A percentile compares a stretch with the other conserved stretches of the same genome.
phyloP scores from a whole-genome alignment of 805 yeast genomes.

The Saccharomycopsis sp. region DNA sequence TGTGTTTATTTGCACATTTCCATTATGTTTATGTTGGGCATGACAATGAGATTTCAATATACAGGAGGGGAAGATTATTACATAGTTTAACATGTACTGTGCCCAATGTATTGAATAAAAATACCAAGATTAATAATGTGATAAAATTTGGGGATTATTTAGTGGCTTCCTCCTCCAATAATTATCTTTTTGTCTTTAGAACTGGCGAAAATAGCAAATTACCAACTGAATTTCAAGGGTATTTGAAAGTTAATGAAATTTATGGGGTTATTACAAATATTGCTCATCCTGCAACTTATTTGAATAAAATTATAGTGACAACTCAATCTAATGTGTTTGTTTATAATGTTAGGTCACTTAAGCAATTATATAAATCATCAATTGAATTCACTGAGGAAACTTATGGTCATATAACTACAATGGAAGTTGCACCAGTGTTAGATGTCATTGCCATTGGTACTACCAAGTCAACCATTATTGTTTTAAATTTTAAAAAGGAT shows the following conservation, averaged over 20 bases:
- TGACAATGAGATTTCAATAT: constrained; percentile 67
- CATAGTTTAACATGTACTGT: constrained; percentile 28
- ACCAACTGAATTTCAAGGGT: constrained; percentile 63
- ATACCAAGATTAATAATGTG: constrained; percentile 38
- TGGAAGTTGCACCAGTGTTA: constrained; percentile 79
- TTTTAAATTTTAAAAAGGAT: constrained; percentile 66
- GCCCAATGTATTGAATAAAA: constrained; percentile 22
- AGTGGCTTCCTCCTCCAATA: constrained; percentile 42
- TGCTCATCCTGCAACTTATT: constrained; percentile 82
- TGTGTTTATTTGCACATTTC: constrained; percentile 68
- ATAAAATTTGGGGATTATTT: constrained; percentile 73
- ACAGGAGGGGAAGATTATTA: constrained; percentile 70
- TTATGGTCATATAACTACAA: constrained; percentile 52
- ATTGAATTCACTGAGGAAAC: constrained; percentile 35
- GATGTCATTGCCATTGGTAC: constrained; percentile 80
- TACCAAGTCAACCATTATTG: constrained; percentile 52
- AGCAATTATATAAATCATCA: constrained; percentile 50
- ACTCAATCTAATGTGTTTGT: constrained; percentile 57
- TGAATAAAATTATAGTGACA: constrained; percentile 84
- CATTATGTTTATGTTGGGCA: constrained; percentile 78
- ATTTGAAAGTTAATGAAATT: constrained; percentile 47
- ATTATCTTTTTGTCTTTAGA: constrained; percentile 47
- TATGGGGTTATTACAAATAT: constrained; percentile 68
- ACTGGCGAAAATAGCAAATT: constrained; percentile 34
- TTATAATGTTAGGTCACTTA: constrained; percentile 73